Conservation (phyloP, 257 asterid species). For the Nicotiana obtusifolia region DNA sequence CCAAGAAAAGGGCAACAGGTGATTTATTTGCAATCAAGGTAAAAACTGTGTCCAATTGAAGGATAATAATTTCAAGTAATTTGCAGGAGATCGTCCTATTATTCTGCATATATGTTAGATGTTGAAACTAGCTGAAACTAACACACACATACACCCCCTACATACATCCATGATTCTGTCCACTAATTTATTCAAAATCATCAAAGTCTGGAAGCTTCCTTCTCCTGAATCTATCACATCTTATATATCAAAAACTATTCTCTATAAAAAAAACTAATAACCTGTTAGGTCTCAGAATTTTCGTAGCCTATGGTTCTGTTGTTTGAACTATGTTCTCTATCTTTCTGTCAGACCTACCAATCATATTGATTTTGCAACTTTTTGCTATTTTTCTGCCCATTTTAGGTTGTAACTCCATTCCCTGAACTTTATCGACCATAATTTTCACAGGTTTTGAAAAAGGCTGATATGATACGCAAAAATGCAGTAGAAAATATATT, state of each 20-base stretch:
- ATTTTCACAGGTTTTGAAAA: constrained; percentile 72
- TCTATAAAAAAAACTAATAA: not conserved
- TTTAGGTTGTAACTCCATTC: not conserved
- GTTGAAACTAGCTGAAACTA: not conserved
- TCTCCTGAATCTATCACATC: not conserved
- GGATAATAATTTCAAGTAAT: not conserved
- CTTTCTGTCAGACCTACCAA: not conserved
- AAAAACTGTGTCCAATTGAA: constrained; percentile 10
- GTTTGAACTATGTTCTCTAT: not conserved
- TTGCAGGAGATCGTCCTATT: constrained; percentile 2
- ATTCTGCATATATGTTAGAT: not conserved
- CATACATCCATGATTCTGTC: not conserved
- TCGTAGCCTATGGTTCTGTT: not conserved
- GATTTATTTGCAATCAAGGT: constrained; percentile 98
- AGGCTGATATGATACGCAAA: constrained; percentile 94
- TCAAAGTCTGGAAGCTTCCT: not conserved
- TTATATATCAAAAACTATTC: not conserved
- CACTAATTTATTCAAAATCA: not conserved
- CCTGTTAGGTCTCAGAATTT: not conserved
- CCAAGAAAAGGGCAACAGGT: constrained; percentile 94
- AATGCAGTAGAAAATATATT: constrained; percentile 94
- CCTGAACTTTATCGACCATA: not conserved
- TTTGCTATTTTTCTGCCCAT: not conserved
- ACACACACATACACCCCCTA: not conserved
- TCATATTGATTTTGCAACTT: not conserved